A percentile compares a stretch with the other conserved stretches of the same genome.
Evolutionary conservation across 106 monocot genomes (phyloP).

Genomic region (Acorus calamus): DNA sequence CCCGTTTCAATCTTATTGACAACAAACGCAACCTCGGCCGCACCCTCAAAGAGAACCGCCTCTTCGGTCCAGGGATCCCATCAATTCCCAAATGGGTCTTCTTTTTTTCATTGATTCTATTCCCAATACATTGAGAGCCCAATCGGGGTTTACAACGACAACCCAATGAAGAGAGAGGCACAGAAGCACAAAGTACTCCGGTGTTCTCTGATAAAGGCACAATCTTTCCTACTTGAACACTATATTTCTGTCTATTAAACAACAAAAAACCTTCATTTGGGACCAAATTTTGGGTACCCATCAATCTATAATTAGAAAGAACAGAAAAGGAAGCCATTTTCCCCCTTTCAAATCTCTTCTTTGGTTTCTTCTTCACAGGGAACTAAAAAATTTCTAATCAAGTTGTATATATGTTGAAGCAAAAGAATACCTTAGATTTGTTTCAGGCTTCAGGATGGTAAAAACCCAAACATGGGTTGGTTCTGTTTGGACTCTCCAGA

Average conservation of each 20-base stretch:
- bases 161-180: slow-evolving; percentile 7
- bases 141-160: not conserved
- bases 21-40: slow-evolving; percentile 47
- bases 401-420: too few species aligned
- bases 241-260: slow-evolving; percentile 4
- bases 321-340: slow-evolving; percentile 20
- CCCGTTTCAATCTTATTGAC: slow-evolving; percentile 15
- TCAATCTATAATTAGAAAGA: slow-evolving; percentile 4
- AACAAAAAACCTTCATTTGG: slow-evolving; percentile 5
- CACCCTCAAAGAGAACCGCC: slow-evolving; percentile 37
- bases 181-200: slow-evolving; percentile 19
- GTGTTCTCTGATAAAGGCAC: slow-evolving; percentile 3
- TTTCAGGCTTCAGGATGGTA: too few species aligned
- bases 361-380: too few species aligned
- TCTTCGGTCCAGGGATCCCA: slow-evolving; percentile 13
- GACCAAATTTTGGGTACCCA: slow-evolving; percentile 9
- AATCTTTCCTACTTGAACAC: slow-evolving; percentile 7
- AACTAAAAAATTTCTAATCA: too few species aligned
- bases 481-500: too few species aligned
- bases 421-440: too few species aligned
- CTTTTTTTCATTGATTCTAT: slow-evolving; percentile 16
- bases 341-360: not conserved
- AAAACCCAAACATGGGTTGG: too few species aligned
- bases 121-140: not conserved
- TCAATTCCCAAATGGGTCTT: slow-evolving; percentile 4